A percentile compares a stretch with the other conserved stretches of the same genome.
Evolutionary conservation across 208 protist genomes (phyloP).

Genomic region (Lotmaria passim): DNA sequence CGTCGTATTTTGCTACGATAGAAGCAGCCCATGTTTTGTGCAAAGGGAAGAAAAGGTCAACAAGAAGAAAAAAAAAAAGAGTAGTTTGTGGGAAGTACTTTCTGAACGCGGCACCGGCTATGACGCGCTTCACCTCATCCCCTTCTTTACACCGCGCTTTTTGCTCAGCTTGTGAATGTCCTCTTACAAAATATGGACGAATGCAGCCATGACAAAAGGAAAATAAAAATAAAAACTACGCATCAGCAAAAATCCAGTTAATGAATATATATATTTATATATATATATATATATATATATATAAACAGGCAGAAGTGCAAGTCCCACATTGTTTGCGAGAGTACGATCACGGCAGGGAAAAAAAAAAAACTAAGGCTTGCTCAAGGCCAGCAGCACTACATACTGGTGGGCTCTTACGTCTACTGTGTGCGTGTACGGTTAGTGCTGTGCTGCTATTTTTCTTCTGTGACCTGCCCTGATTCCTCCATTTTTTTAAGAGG

Average conservation of each 20-base stretch:
- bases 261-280: not conserved
- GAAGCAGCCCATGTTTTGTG: no score
- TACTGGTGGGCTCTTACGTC: not conserved
- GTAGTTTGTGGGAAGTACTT: no score
- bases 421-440: not conserved
- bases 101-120: no score
- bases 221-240: no score
- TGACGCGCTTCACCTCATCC: no score
- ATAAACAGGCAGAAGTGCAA: not conserved
- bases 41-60: no score
- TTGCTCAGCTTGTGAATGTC: no score
- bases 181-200: no score
- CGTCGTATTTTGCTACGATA: no score
- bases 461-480: not conserved
- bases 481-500: not conserved
- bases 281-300: not conserved
- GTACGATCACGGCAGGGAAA: not conserved
- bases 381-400: not conserved
- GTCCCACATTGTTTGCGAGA: not conserved
- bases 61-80: no score
- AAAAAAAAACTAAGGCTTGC: not conserved
- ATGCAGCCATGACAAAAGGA: no score
- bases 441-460: not conserved
- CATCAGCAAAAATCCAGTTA: not conserved
- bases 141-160: no score